Conservation (phyloP, 2,329 filamentous ascomycete genomes). For the Aspergillus persii region DNA sequence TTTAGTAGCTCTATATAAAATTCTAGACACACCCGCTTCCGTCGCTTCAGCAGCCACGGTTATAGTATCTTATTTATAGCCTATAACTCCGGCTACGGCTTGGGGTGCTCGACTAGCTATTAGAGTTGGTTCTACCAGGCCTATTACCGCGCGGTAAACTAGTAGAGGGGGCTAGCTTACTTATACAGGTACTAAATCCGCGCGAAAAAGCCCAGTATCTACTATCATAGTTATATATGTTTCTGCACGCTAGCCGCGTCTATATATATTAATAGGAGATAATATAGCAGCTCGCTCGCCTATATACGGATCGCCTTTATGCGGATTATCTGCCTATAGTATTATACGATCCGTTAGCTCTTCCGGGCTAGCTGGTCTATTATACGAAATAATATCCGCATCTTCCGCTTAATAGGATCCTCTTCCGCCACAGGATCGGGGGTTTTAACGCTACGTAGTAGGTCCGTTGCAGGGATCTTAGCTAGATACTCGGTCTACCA, state of each 20-base stretch:
- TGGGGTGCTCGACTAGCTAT: background rate
- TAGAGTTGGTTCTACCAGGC: background rate
- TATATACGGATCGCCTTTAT: background rate
- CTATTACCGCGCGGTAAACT: background rate
- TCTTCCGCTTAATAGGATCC: no score
- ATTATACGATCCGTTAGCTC: no score
- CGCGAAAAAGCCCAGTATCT: background rate
- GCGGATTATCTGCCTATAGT: no score
- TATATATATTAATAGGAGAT: background rate
- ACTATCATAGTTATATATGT: background rate
- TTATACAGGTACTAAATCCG: background rate
- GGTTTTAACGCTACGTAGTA: no score
- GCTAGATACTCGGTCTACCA: no score
- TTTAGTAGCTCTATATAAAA: conserved; percentile 1
- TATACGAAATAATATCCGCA: no score
- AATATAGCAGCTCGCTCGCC: background rate
- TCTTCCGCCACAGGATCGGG: no score
- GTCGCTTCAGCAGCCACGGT: no score
- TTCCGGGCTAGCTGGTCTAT: no score
- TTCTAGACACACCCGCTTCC: background rate
- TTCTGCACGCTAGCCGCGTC: background rate
- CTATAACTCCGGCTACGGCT: background rate
- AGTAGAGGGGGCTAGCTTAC: background rate
- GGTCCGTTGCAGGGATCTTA: no score
- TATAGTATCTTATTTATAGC: background rate